Evolutionary conservation across 1,139 yeast species (phyloP).

Genomic region (Diutina scorzettiae): DNA sequence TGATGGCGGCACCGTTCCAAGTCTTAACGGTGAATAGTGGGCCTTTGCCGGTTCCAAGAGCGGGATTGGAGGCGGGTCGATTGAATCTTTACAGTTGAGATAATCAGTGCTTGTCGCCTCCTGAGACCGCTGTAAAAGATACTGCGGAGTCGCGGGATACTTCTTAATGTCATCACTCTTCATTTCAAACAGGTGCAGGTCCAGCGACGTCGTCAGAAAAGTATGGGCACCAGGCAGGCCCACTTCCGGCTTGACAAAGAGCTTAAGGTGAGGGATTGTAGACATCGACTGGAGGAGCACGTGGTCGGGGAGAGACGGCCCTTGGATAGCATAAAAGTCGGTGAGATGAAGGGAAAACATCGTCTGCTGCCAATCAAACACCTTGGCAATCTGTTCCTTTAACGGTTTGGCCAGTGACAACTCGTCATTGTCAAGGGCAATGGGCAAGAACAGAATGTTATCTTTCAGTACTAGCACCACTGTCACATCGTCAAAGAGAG

Average conservation of each 20-base stretch:
- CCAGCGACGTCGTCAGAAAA: constrained; percentile 32
- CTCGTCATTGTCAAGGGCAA: constrained; percentile 17
- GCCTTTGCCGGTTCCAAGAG: neutral
- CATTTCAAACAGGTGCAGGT: constrained; percentile 36
- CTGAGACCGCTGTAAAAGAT: constrained; percentile 31
- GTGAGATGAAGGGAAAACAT: constrained; percentile 51
- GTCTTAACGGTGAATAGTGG: neutral
- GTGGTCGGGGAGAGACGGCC: constrained; percentile 46
- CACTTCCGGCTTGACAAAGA: constrained; percentile 31
- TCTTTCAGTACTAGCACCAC: constrained; percentile 47
- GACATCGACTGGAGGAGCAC: constrained; percentile 17
- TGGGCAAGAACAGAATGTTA: constrained; percentile 38
- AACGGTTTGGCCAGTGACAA: constrained; percentile 12
- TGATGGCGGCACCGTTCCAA: neutral
- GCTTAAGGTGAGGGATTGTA: constrained; percentile 23
- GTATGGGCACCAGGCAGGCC: constrained; percentile 24
- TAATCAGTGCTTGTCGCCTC: constrained; percentile 37
- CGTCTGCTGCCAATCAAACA: constrained; percentile 20
- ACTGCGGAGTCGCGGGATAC: constrained; percentile 53
- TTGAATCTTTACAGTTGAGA: constrained; percentile 45
- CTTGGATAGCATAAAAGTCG: constrained; percentile 55
- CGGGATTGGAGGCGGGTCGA: no score
- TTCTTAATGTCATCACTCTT: constrained; percentile 28
- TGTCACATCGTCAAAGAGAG: constrained; percentile 3
- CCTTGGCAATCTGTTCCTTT: constrained; percentile 24